Percentiles rank a stretch among this genome's conserved stretches.
These are phyloP conservation scores for Triadica sebifera DNA, from an alignment of 345 rosid species.

Conservation along the genomic window DNA sequence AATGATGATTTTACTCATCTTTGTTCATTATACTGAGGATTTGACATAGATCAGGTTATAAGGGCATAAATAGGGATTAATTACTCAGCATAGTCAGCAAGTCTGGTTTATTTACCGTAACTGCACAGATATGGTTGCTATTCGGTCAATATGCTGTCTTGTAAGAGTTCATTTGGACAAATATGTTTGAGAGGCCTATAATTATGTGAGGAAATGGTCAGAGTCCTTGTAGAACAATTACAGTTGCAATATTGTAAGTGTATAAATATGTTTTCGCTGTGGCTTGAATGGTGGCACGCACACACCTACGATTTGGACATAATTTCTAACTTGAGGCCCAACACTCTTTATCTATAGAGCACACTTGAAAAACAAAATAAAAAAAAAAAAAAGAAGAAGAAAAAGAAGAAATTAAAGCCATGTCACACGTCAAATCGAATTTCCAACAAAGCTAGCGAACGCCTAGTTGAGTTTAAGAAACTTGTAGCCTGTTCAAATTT, in stretches of 20 bases:
- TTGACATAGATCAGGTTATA: conserved; percentile 7
- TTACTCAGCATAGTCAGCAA: conserved; percentile 6
- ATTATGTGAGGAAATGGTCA: neutral
- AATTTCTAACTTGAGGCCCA: no score
- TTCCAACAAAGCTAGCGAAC: no score
- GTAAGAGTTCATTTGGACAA: neutral
- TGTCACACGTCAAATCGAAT: no score
- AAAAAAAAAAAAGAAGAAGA: no score
- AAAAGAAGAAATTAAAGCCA: no score
- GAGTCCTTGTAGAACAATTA: neutral
- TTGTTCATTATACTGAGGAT: conserved; percentile 7
- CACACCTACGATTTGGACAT: no score
- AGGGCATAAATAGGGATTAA: conserved; percentile 5
- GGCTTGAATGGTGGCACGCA: no score
- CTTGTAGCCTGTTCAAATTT: no score
- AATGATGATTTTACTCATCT: conserved; percentile 9
- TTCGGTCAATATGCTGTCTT: neutral
- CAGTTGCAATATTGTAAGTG: neutral
- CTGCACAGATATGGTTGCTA: conserved; percentile 5
- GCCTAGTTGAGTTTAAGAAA: no score
- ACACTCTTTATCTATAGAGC: no score
- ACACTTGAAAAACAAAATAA: no score
- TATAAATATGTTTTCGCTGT: no score
- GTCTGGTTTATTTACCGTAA: neutral
- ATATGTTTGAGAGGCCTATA: neutral